Percentiles rank a stretch among this genome's conserved stretches.
These are phyloP conservation scores for Pythium rishiriense DNA, from an alignment of 352 stramenopile genomes.

Conservation along the genomic window DNA sequence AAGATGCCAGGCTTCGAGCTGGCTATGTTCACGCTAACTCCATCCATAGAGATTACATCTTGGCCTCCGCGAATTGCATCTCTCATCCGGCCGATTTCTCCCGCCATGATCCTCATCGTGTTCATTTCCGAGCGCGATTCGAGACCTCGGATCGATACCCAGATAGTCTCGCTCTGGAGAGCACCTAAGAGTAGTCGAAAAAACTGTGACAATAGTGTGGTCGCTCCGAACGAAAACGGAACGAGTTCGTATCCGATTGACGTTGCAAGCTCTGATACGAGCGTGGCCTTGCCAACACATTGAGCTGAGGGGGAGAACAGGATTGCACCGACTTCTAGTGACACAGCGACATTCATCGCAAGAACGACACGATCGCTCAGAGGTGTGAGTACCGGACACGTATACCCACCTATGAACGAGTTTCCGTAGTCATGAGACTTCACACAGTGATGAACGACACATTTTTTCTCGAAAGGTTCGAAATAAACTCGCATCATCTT, in stretches of 20 bases:
- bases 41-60: constrained; percentile 36
- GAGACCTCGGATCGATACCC: constrained; percentile 44
- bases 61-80: constrained; percentile 44
- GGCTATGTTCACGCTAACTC: constrained; percentile 34
- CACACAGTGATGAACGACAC: constrained; percentile 53
- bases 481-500: constrained; percentile 68
- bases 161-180: constrained; percentile 42
- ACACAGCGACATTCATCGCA: constrained; percentile 54
- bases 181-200: constrained; percentile 39
- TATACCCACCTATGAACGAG: constrained; percentile 51
- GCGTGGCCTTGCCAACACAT: constrained; percentile 42
- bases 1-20: constrained; percentile 42
- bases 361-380: constrained; percentile 59
- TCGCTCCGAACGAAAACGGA: constrained; percentile 38
- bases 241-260: constrained; percentile 49
- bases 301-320: constrained; percentile 32
- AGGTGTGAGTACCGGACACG: constrained; percentile 48
- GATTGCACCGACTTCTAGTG: constrained; percentile 50
- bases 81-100: constrained; percentile 49
- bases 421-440: constrained; percentile 70
- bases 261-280: constrained; percentile 44
- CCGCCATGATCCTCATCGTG: constrained; percentile 36
- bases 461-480: constrained; percentile 55
- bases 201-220: constrained; percentile 38
- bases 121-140: constrained; percentile 28